These are phyloP conservation scores for Pisolithus tinctorius DNA, from an alignment of 768 basidiomycete species.

Conservation along the genomic window DNA sequence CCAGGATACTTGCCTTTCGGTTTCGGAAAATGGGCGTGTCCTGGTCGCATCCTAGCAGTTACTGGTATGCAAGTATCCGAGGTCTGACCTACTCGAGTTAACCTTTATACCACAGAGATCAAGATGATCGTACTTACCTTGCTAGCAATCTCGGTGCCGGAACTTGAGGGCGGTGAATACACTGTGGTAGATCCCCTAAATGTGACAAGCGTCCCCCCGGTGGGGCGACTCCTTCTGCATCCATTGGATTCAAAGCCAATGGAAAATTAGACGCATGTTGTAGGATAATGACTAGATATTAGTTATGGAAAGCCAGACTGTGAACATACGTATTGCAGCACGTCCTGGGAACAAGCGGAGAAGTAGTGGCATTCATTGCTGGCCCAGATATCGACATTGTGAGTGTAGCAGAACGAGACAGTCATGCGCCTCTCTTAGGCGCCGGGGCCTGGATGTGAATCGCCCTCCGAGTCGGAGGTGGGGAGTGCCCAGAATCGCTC, in stretches of 20 bases:
- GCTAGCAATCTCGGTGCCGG: constrained; percentile 22
- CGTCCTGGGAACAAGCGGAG: neutral
- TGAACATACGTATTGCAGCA: too few species aligned
- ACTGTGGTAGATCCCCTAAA: constrained; percentile 29
- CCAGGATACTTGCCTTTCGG: constrained; percentile 28
- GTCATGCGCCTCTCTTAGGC: neutral
- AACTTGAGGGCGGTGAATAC: constrained; percentile 25
- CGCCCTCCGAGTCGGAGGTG: neutral
- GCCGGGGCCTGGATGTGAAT: neutral
- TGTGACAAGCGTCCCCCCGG: constrained; percentile 17
- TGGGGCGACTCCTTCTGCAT: neutral
- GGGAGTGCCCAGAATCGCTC: neutral
- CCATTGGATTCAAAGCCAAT: neutral
- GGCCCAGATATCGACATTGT: neutral
- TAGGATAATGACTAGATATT: too few species aligned
- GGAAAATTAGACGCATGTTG: constrained; percentile 34
- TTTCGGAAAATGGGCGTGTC: constrained; percentile 29
- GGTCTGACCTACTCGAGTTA: neutral
- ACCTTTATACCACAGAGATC: neutral
- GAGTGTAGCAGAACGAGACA: neutral
- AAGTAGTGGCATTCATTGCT: neutral
- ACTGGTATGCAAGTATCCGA: constrained; percentile 15
- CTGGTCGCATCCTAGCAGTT: constrained; percentile 26
- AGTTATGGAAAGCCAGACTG: too few species aligned
- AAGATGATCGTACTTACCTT: constrained; percentile 29